These are phyloP conservation scores for Podospora fimiseda DNA, from an alignment of 495 filamentous ascomycete genomes.

Conservation along the genomic window DNA sequence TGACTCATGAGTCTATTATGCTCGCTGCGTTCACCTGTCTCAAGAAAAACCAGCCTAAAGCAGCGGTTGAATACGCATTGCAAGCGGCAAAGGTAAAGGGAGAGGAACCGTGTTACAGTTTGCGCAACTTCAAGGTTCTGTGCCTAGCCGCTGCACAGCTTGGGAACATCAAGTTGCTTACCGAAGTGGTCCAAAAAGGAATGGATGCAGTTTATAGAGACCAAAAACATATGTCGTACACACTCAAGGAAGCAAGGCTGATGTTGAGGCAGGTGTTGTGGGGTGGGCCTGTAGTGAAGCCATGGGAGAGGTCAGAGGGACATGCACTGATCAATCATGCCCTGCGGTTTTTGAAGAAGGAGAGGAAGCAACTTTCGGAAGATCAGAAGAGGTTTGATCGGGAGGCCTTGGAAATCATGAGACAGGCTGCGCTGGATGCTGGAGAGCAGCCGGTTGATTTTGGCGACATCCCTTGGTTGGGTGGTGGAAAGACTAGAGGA, in stretches of 20 bases:
- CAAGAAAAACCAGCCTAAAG: slow-evolving; percentile 20
- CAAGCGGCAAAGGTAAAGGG: slow-evolving; percentile 26
- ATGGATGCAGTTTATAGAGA: slow-evolving; percentile 24
- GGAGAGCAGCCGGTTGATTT: slow-evolving; percentile 16
- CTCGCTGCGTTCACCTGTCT: slow-evolving; percentile 33
- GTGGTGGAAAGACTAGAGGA: slow-evolving; percentile 1
- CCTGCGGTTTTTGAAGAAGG: slow-evolving; percentile 7
- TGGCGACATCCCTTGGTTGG: slow-evolving; percentile 19
- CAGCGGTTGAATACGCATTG: slow-evolving; percentile 29
- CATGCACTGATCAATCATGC: slow-evolving; percentile 10
- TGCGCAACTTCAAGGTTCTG: slow-evolving; percentile 35
- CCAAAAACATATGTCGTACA: slow-evolving; percentile 19
- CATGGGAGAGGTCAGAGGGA: neutral
- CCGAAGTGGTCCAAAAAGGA: slow-evolving; percentile 24
- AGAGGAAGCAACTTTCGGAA: slow-evolving; percentile 9
- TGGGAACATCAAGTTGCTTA: slow-evolving; percentile 28
- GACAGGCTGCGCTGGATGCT: slow-evolving; percentile 18
- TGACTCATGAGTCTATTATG: slow-evolving; percentile 28
- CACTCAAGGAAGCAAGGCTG: slow-evolving; percentile 29
- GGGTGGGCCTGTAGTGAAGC: neutral
- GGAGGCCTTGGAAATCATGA: slow-evolving; percentile 23
- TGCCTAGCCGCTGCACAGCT: slow-evolving; percentile 34
- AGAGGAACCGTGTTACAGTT: slow-evolving; percentile 27
- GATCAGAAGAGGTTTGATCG: slow-evolving; percentile 13
- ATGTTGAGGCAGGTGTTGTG: slow-evolving; percentile 2